Conservation (phyloP, 192 early-diverging fungal genomes). For the Spinellus fusiger region DNA sequence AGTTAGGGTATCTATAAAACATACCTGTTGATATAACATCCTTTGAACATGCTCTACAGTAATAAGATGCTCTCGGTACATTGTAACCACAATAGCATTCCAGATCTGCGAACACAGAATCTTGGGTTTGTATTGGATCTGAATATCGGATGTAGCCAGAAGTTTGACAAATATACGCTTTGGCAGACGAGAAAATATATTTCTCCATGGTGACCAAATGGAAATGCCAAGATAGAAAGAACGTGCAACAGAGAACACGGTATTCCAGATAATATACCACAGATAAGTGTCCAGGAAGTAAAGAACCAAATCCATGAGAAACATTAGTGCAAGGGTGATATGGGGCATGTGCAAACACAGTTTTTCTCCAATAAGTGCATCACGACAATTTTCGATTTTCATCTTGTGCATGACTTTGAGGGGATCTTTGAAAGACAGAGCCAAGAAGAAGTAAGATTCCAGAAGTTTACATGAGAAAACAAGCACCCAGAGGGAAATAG, state of each 20-base stretch:
- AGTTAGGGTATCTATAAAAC: background rate
- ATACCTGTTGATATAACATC: slow-evolving; percentile 69
- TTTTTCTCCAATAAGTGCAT: slow-evolving; percentile 45
- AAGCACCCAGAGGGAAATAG: slow-evolving; percentile 62
- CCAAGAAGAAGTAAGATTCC: slow-evolving; percentile 81
- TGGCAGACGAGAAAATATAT: slow-evolving; percentile 70
- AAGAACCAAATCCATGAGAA: slow-evolving; percentile 65
- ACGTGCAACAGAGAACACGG: slow-evolving; percentile 68
- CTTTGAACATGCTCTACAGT: slow-evolving; percentile 69
- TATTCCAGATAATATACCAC: slow-evolving; percentile 86
- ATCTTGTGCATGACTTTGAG: slow-evolving; percentile 49
- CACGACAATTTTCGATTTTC: slow-evolving; percentile 50
- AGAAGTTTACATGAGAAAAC: slow-evolving; percentile 73
- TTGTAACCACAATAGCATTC: slow-evolving; percentile 80
- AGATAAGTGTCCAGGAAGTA: slow-evolving; percentile 85
- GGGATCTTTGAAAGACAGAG: slow-evolving; percentile 74
- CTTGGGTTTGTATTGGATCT: slow-evolving; percentile 75
- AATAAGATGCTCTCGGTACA: slow-evolving; percentile 77
- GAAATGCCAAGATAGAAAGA: slow-evolving; percentile 76
- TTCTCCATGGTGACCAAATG: slow-evolving; percentile 78
- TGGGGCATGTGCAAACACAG: slow-evolving; percentile 63
- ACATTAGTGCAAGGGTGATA: slow-evolving; percentile 68
- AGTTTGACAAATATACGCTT: slow-evolving; percentile 77
- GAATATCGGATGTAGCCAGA: slow-evolving; percentile 63
- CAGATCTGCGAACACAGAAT: slow-evolving; percentile 75